These are phyloP conservation scores for Colletotrichum plurivorum DNA, from an alignment of 2,329 filamentous ascomycete species.

Conservation along the genomic window DNA sequence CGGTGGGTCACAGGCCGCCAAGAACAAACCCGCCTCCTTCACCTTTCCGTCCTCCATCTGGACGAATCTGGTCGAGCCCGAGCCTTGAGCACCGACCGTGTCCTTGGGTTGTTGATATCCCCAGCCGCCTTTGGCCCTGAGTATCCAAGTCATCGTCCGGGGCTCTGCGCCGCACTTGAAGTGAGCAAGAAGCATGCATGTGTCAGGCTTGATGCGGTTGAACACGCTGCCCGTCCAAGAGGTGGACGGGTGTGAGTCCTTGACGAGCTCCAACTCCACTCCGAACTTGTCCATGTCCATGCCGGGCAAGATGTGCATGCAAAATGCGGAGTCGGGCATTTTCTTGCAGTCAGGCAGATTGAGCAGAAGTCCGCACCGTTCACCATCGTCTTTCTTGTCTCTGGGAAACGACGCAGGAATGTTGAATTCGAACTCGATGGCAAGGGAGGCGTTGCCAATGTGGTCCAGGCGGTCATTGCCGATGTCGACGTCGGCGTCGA, in stretches of 20 bases:
- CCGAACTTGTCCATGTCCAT: background rate
- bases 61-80: no score
- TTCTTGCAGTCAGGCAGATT: background rate
- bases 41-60: no score
- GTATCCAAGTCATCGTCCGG: background rate
- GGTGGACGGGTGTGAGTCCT: no score
- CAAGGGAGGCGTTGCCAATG: background rate
- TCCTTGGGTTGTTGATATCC: no score
- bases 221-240: background rate
- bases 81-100: no score
- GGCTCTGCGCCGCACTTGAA: background rate
- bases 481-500: background rate
- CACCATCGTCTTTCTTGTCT: background rate
- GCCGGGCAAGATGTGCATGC: slow-evolving; percentile 1
- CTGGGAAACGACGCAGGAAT: background rate
- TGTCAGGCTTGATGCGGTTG: background rate
- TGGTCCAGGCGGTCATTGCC: background rate
- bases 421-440: background rate
- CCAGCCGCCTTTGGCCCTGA: no score
- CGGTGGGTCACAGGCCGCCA: no score
- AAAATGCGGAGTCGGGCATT: background rate
- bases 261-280: background rate
- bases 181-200: background rate
- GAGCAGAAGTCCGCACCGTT: background rate
- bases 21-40: no score